phyloP scores from a whole-genome alignment of 495 filamentous ascomycete species.

The Hypoxylon lienhwacheense region DNA sequence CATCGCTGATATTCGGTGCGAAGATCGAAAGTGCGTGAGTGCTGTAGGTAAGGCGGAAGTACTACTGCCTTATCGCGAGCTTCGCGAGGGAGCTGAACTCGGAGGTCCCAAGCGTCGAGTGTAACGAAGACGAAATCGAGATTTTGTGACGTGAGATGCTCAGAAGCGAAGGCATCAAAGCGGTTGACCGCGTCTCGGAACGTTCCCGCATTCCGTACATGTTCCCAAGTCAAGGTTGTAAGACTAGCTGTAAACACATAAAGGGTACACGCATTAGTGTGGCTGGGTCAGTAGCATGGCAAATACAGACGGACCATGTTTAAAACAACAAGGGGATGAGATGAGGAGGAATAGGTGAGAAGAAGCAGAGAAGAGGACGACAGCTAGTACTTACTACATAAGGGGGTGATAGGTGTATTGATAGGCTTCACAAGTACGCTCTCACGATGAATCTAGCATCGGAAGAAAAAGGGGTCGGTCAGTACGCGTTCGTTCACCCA shows the following conservation, averaged over 20 bases:
- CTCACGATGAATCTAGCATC: constrained; percentile 79
- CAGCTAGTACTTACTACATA: constrained; percentile 81
- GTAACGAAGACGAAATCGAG: constrained; percentile 98
- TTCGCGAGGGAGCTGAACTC: constrained; percentile 94
- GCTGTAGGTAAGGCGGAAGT: constrained; percentile 93
- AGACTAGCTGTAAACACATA: constrained; percentile 70
- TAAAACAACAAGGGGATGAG: not conserved
- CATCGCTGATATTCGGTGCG: constrained; percentile 96
- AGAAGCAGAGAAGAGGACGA: not conserved
- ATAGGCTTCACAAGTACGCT: constrained; percentile 96
- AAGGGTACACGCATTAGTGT: constrained; percentile 17
- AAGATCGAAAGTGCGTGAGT: constrained; percentile 94
- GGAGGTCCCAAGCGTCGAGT: constrained; percentile 96
- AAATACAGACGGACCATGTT: not conserved
- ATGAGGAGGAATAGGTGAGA: not conserved
- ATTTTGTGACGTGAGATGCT: constrained; percentile 81
- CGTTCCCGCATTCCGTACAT: constrained; percentile 92
- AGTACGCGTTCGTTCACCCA: constrained; percentile 5
- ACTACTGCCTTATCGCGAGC: constrained; percentile 97
- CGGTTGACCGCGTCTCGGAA: constrained; percentile 96
- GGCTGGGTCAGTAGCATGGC: not conserved
- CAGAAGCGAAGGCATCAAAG: constrained; percentile 88
- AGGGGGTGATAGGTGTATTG: constrained; percentile 96
- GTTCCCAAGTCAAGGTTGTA: constrained; percentile 98
- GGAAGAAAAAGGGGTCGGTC: constrained; percentile 15